Evolutionary conservation across 2,329 filamentous ascomycete species (phyloP), one percentile per base, ranked within the genome.

Genomic region (Aspergillus floridensis): DNA sequence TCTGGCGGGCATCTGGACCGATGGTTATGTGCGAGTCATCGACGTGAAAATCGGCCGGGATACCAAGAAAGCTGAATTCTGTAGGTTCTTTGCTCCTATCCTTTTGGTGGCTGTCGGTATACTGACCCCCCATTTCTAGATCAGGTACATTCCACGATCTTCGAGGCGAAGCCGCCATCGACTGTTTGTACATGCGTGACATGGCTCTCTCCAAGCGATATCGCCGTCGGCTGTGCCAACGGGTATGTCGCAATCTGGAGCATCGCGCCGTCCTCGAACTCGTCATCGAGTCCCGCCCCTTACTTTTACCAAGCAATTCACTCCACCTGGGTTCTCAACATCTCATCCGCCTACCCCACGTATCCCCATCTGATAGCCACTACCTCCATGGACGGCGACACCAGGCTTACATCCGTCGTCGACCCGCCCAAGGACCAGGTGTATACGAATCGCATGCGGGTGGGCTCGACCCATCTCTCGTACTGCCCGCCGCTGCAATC

Each of bases 401-500:
- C 81, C 2, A 74, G 77, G n/a, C 69, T 88, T 12, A 81, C 81
- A 24, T 85, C 86, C 48, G 74, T 87, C 26, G 74, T 80, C 22
- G 77, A 81, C 48, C 77, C 79, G 1, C 68, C 70, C 21, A 72
- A 71, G 29, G 81, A 84, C 61, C 79, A 72, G 5, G 73, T 78
- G 2, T 72, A 76, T 31, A 76, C 80, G 0, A 73, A 74, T 21
- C 83, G 84, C 49, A 77, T 78, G 56, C 81, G 85, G 51, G 75
- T 83, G 14, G 79, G 81, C 4, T 76, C 78, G 22, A 65, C 74
- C 5, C 74, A 80, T 38, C 72, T 86, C 47, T 74, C 77, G 19
- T 88, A 84, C 77, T 81, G 83, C 51, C 84, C 86, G 24, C 76
- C 80, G 52, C 76, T 81, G 2, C 83, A 86, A 50, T 77, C 79